Conservation (phyloP, 306 rosid species). For the Potentilla sterilis region DNA sequence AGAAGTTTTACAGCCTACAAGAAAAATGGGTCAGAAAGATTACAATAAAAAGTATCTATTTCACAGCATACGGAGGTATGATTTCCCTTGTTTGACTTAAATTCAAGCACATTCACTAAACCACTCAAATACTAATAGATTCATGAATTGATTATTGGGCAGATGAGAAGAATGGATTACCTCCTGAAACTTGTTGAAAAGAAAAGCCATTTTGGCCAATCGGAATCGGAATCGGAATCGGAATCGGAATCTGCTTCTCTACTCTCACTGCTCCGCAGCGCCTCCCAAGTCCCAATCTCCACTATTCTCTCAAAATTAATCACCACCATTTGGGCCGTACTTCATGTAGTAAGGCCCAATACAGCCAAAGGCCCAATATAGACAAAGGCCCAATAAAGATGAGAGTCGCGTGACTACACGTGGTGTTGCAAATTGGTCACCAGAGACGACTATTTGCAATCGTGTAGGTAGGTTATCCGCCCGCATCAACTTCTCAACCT, state of each 20-base stretch:
- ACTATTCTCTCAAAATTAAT: too few species aligned
- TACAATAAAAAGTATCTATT: neutral
- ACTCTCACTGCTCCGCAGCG: neutral
- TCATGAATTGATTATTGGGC: too few species aligned
- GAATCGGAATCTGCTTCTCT: neutral
- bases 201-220: slow-evolving; percentile 50
- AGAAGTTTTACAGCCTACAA: slow-evolving; percentile 62
- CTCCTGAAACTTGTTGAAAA: slow-evolving; percentile 85
- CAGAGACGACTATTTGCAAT: neutral
- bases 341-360: too few species aligned
- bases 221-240: neutral
- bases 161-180: slow-evolving; percentile 13
- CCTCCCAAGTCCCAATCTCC: neutral
- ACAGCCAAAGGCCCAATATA: too few species aligned
- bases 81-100: neutral
- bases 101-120: too few species aligned
- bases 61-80: neutral
- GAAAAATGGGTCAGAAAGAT: slow-evolving; percentile 13
- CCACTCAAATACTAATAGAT: too few species aligned
- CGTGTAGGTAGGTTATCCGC: slow-evolving; percentile 10
- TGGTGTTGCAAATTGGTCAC: too few species aligned
- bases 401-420: too few species aligned
- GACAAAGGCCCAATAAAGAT: too few species aligned
- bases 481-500: slow-evolving; percentile 22
- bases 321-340: too few species aligned